Conservation (phyloP, 495 filamentous ascomycete species). For the Cudoniella acicularis region DNA sequence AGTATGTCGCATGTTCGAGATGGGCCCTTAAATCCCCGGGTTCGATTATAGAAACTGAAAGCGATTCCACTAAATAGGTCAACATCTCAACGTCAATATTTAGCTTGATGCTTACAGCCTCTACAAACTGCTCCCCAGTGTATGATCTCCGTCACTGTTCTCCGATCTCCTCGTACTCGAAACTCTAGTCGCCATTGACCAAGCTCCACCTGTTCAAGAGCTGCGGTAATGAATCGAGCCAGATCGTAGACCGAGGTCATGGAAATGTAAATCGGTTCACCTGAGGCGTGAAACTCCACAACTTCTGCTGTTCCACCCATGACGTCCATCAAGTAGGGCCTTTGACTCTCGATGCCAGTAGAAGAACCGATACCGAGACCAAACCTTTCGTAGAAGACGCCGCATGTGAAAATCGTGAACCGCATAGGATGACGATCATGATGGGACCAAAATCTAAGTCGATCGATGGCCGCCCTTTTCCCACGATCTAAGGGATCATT, state of each 20-base stretch:
- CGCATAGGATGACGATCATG: slow-evolving; percentile 46
- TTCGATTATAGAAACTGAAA: slow-evolving; percentile 17
- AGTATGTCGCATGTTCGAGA: slow-evolving; percentile 20
- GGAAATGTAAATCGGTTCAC: slow-evolving; percentile 50
- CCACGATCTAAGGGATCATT: slow-evolving; percentile 48
- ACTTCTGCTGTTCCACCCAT: slow-evolving; percentile 52
- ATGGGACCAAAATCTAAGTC: slow-evolving; percentile 48
- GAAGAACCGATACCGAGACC: slow-evolving; percentile 52
- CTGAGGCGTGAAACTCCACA: slow-evolving; percentile 44
- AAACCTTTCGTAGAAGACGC: slow-evolving; percentile 75
- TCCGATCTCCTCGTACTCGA: slow-evolving; percentile 57
- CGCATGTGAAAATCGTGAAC: slow-evolving; percentile 67
- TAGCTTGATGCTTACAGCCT: slow-evolving; percentile 14
- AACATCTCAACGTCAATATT: slow-evolving; percentile 3
- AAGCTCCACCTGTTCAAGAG: slow-evolving; percentile 55
- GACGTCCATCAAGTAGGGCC: slow-evolving; percentile 62
- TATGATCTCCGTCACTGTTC: slow-evolving; percentile 51
- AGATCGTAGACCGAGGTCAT: slow-evolving; percentile 67
- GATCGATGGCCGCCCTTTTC: slow-evolving; percentile 48
- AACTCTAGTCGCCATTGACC: slow-evolving; percentile 64
- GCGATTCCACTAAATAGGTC: slow-evolving; percentile 7
- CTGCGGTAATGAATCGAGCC: slow-evolving; percentile 59
- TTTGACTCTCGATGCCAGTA: slow-evolving; percentile 46
- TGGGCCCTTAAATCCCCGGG: slow-evolving; percentile 16
- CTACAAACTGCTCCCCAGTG: slow-evolving; percentile 17